Evolutionary conservation across 2,329 filamentous ascomycete genomes (phyloP).

Genomic region (Alternaria sp.): DNA sequence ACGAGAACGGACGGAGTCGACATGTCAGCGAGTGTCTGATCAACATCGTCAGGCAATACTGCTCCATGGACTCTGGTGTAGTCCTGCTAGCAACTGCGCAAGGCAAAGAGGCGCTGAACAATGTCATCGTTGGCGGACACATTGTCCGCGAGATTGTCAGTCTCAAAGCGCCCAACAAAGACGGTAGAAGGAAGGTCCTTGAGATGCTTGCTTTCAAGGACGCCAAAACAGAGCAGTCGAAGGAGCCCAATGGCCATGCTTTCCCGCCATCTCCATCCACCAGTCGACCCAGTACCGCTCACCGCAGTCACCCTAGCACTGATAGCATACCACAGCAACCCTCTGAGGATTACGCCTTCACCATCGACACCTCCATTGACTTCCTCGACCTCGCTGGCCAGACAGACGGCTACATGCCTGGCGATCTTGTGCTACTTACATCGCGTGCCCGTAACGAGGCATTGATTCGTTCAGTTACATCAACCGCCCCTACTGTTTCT

Average conservation of each 20-base stretch:
- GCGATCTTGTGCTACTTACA: constrained; percentile 84
- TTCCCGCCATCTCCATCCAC: constrained; percentile 53
- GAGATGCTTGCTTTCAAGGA: constrained; percentile 71
- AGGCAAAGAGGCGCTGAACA: constrained; percentile 90
- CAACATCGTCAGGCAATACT: constrained; percentile 83
- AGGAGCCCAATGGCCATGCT: constrained; percentile 36
- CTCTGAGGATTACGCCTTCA: constrained; percentile 62
- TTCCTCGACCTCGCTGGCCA: constrained; percentile 91
- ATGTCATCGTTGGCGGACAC: constrained; percentile 87
- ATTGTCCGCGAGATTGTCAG: constrained; percentile 90
- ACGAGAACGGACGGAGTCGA: constrained; percentile 89
- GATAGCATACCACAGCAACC: constrained; percentile 42
- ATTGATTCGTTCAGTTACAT: constrained; percentile 78
- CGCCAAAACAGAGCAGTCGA: constrained; percentile 30
- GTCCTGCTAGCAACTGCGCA: constrained; percentile 90
- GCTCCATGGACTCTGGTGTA: constrained; percentile 77
- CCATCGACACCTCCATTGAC: constrained; percentile 78
- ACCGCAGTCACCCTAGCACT: constrained; percentile 52
- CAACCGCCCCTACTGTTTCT: constrained; percentile 56
- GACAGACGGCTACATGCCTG: constrained; percentile 98
- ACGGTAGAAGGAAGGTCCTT: constrained; percentile 81
- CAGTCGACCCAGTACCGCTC: constrained; percentile 53
- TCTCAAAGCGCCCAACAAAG: constrained; percentile 90
- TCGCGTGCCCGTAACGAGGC: constrained; percentile 90
- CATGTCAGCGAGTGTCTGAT: constrained; percentile 91